Base-by-base conservation (phyloP, 1,139 yeast genomes). In the Chernovozyma sophiae-reginae region DNA sequence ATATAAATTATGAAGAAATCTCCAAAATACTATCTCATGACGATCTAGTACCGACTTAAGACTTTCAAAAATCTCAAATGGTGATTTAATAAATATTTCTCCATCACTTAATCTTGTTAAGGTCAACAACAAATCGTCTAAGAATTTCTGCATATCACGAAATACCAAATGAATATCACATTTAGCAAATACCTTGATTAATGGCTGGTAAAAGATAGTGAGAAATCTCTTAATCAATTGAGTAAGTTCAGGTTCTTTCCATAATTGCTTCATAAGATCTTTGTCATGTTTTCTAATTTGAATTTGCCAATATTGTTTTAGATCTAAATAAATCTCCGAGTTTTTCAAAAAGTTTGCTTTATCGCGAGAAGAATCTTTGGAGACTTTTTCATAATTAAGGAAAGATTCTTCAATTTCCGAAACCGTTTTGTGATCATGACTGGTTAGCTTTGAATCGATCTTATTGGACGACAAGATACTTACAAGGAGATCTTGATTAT, bases 241-340 rank as follows among this genome's bases (percentile, higher is more conserved):
- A 18, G 89, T 79, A 30, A 94, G 64, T 48, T 83, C 86, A 0
- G 92, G 89, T 49, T 89, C 96, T 37, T 79, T 79, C 94, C 96
- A 86, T 33, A 90, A 60, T 51, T 81, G 79, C 47, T 81, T 81
- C 68, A 89, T 60, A 33, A 82, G 63, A 38, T 79, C 77, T 55
- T 86, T 87, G 54, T 90, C 97, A 31, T 79, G 75, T 41, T 77
- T 80, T 30, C 95, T 73, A 2, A 86, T 65, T 46, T 75, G 74
- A 17, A 85, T 60, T 44, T 76, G 80, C 60, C 85, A 75, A 41
- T 84, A 70, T 41, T 82, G 84, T 46, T 72, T 81, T 28, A 79
- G 56, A 43, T 72, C 67, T 3, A 75, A 56, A 44, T 72, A 79
- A 30, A 68, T 52, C 16, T 53, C 53, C 1, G 60, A 43, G 2